Evolutionary conservation across 2,329 filamentous ascomycete genomes (phyloP).

Genomic region (Pseudonectria foliicola): DNA sequence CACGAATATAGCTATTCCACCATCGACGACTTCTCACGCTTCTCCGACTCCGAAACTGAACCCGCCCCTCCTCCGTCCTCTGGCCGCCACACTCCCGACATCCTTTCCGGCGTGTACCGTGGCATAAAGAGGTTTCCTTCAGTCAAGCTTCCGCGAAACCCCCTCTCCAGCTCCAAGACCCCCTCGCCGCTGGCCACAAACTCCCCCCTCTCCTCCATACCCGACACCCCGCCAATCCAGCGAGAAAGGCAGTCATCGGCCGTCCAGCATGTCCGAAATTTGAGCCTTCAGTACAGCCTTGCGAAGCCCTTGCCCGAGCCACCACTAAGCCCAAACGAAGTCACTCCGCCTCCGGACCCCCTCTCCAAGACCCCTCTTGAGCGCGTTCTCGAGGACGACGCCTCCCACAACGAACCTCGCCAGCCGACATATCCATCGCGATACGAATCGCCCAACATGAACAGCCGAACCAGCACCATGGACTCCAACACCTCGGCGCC

Average conservation of each 20-base stretch:
- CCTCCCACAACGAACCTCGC: conserved; percentile 23
- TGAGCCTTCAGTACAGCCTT: conserved; percentile 50
- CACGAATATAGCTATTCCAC: conserved; percentile 18
- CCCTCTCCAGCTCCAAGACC: conserved; percentile 31
- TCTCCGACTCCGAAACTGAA: conserved; percentile 40
- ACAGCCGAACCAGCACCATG: conserved; percentile 42
- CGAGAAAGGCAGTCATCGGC: conserved; percentile 13
- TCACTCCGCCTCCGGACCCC: conserved; percentile 26
- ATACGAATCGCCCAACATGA: conserved; percentile 21
- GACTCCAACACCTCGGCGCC: conserved; percentile 34
- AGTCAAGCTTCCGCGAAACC: conserved; percentile 36
- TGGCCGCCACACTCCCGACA: conserved; percentile 34
- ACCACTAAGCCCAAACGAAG: conserved; percentile 27
- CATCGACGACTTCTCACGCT: conserved; percentile 28
- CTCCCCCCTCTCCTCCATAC: conserved; percentile 6
- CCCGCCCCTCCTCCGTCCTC: conserved; percentile 23
- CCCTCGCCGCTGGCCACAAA: conserved; percentile 5
- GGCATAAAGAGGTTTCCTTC: conserved; percentile 41
- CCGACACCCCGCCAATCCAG: conserved; percentile 11
- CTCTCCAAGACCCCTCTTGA: conserved; percentile 16
- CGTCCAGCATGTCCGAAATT: conserved; percentile 43
- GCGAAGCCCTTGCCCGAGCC: conserved; percentile 50
- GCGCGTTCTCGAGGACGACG: conserved; percentile 25
- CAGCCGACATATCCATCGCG: conserved; percentile 3
- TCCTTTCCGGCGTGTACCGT: conserved; percentile 45